Base-by-base conservation (phyloP, 257 asterid genomes). In the Striga asiatica region DNA sequence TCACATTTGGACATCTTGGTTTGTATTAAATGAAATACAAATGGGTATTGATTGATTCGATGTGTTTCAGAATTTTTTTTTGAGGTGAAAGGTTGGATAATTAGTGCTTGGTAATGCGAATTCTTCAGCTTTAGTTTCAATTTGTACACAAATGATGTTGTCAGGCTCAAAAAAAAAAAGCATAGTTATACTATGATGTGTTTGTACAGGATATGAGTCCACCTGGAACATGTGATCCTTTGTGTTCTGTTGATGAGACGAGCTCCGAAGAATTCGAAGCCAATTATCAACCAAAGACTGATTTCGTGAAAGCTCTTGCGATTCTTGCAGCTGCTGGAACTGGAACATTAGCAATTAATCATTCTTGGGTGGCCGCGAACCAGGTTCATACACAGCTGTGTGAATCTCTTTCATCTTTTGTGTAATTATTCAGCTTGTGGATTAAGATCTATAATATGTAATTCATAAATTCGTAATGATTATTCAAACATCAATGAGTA, bases 301-400 rank as follows among this genome's bases (percentile, higher is more conserved):
- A 91, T 75, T 60, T 88, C 5, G 49, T 78, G 58, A 91, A 91
- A 76, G 98, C 95, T 48, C 68, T 82, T 71, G 95, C 97, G n/a
- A 11, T 91, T 75, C 73, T 91, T 27, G 88, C 75, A 0, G 86
- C 85, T 49, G 93, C 97, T 50, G 97, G 91, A 64, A 71, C 84
- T 18, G 98, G 95, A 38, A 71, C 95, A 9, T 27, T 91, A 27
- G 98, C 95, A 12, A 88, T 91, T 52, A 91, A 87, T 70, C 97
- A 87, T 68, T 80, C 95, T 22, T 91, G 97, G 97, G 97, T 91
- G 45, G 94, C 97, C 41, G 94, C 72, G 57, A 78, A 91, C 71
- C 98, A 91, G 96, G 98, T 87, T 71, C 60, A 17, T 62, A 42
- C 17, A 45, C 55, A 19, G 21, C 66, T 17, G 4, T 1, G 3